Conservation (phyloP, 1,284 basidiomycete genomes). For the Rhodotorula mucilaginosa region DNA sequence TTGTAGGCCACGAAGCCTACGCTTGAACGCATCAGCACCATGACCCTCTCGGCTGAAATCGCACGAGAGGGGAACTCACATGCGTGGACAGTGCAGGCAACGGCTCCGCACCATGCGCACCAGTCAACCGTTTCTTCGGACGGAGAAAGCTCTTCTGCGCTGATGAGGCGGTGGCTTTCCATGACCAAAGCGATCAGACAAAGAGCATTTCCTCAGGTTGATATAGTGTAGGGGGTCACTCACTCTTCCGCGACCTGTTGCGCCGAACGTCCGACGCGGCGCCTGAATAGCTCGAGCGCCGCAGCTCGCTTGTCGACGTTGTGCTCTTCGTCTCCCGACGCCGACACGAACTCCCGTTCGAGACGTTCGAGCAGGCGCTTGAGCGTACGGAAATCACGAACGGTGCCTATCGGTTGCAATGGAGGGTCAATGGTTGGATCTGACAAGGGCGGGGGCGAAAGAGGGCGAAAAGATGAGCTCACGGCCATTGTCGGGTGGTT, state of each 20-base stretch:
- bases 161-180: not conserved
- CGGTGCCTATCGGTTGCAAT: not conserved
- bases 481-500: conserved; percentile 5
- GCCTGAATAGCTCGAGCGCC: not conserved
- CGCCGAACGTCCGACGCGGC: not conserved
- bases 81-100: conserved; percentile 1
- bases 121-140: not conserved
- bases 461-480: not conserved
- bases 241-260: not conserved
- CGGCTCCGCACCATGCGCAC: conserved; percentile 7
- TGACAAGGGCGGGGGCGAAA: not conserved
- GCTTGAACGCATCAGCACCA: too few relatives aligned
- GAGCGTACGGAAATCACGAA: conserved; percentile 1
- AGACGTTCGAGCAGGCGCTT: not conserved
- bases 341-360: not conserved
- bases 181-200: not conserved
- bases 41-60: too few relatives aligned
- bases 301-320: not conserved
- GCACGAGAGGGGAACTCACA: not conserved
- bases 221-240: not conserved
- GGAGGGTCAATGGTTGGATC: not conserved
- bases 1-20: not conserved
- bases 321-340: not conserved
- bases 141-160: not conserved
- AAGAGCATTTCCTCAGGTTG: not conserved